Conservation (phyloP, 768 basidiomycete genomes). For the Mycena galericulata region DNA sequence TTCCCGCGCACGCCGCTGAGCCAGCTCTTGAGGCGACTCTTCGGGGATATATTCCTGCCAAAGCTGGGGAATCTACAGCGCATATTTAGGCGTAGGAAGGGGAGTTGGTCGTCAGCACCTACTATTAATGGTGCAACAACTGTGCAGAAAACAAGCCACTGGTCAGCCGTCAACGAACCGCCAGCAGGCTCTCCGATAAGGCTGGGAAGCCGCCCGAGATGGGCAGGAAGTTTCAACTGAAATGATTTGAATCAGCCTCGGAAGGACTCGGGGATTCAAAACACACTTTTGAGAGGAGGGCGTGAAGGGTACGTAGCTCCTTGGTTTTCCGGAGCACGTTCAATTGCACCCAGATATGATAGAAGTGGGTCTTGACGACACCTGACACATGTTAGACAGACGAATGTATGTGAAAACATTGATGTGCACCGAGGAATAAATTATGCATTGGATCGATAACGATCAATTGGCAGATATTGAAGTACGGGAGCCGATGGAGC, state of each 20-base stretch:
- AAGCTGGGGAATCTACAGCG: slow-evolving; percentile 46
- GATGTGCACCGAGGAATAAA: slow-evolving; percentile 40
- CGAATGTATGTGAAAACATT: not conserved
- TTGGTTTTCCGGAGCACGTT: slow-evolving; percentile 34
- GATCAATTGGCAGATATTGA: slow-evolving; percentile 40
- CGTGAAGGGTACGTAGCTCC: slow-evolving; percentile 27
- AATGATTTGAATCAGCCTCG: not conserved
- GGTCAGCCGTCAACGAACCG: slow-evolving; percentile 49
- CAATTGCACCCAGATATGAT: slow-evolving; percentile 38
- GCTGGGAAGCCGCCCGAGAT: slow-evolving; percentile 36
- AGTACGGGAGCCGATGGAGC: slow-evolving; percentile 44
- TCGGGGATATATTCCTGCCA: slow-evolving; percentile 36
- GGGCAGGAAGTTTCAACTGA: slow-evolving; percentile 22
- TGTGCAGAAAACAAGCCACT: slow-evolving; percentile 45
- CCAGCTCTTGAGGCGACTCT: not conserved
- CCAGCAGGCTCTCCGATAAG: slow-evolving; percentile 47
- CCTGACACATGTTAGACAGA: slow-evolving; percentile 18
- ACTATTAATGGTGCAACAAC: slow-evolving; percentile 46
- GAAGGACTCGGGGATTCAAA: not conserved
- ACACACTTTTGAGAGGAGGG: slow-evolving; percentile 6
- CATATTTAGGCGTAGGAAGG: too few species aligned
- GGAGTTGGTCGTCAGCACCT: too few species aligned
- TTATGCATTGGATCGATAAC: slow-evolving; percentile 51
- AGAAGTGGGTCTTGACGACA: slow-evolving; percentile 38
- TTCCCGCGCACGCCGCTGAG: not conserved